These are phyloP conservation scores for Globisporangium barbulae DNA, from an alignment of 352 stramenopile genomes.

Conservation along the genomic window DNA sequence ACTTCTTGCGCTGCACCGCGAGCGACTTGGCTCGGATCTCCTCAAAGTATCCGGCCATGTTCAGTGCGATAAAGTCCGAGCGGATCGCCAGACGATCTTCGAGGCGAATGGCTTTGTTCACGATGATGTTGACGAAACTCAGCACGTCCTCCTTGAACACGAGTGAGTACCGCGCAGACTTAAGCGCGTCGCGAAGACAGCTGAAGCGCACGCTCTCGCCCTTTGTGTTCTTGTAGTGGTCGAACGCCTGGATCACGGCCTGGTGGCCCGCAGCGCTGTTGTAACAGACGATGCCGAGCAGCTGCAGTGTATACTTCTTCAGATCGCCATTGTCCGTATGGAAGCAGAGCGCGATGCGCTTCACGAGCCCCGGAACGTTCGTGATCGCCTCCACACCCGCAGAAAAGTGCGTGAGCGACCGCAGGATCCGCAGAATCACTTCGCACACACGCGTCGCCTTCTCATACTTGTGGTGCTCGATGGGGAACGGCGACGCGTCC, in stretches of 20 bases:
- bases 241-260: constrained; percentile 78
- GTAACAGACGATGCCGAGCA: constrained; percentile 84
- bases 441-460: constrained; percentile 75
- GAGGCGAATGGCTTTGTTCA: constrained; percentile 84
- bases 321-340: constrained; percentile 81
- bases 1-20: constrained; percentile 70
- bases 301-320: constrained; percentile 79
- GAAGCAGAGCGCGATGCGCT: constrained; percentile 78
- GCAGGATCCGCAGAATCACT: constrained; percentile 70
- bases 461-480: constrained; percentile 78
- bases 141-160: constrained; percentile 89
- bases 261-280: constrained; percentile 81
- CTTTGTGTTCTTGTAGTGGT: constrained; percentile 83
- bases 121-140: constrained; percentile 89
- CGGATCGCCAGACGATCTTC: constrained; percentile 81
- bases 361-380: constrained; percentile 75
- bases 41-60: constrained; percentile 86
- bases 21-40: constrained; percentile 81
- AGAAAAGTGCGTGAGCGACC: constrained; percentile 76
- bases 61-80: constrained; percentile 80
- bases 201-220: constrained; percentile 78
- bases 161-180: constrained; percentile 78
- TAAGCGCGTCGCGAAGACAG: constrained; percentile 76
- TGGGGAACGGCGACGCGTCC: constrained; percentile 73
- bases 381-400: constrained; percentile 80